Conservation (phyloP, 139 green algal species). For the Medakamo hakoo region DNA sequence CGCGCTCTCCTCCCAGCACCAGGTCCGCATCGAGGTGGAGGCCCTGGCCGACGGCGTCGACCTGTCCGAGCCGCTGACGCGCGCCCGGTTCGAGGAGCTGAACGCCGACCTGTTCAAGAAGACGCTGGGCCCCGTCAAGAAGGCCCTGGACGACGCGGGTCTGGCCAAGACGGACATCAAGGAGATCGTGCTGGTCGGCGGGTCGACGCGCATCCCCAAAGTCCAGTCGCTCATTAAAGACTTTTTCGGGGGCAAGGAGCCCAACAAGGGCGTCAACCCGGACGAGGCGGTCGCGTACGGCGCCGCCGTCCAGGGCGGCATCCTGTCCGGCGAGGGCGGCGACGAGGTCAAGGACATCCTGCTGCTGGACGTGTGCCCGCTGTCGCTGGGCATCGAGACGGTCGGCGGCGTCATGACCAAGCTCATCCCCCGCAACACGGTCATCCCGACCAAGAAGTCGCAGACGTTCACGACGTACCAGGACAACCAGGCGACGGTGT, state of each 20-base stretch:
- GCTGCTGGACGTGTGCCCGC: constrained; percentile 69
- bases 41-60: constrained; percentile 86
- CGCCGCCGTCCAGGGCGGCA: constrained; percentile 80
- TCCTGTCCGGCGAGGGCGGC: constrained; percentile 59
- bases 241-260: constrained; percentile 83
- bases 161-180: constrained; percentile 81
- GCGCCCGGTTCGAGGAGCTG: constrained; percentile 97
- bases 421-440: constrained; percentile 81
- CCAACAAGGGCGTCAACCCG: constrained; percentile 89
- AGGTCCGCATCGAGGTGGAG: constrained; percentile 95
- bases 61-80: constrained; percentile 90
- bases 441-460: constrained; percentile 94
- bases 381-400: constrained; percentile 89
- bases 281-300: constrained; percentile 88
- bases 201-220: constrained; percentile 88
- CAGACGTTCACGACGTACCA: constrained; percentile 98
- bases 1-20: constrained; percentile 84
- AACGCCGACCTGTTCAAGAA: constrained; percentile 98
- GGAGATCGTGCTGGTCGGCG: constrained; percentile 93
- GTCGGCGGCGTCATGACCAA: constrained; percentile 86
- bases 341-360: constrained; percentile 69
- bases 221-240: constrained; percentile 77
- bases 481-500: constrained; percentile 86
- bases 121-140: constrained; percentile 90
- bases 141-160: constrained; percentile 84